Evolutionary conservation across 1,139 yeast species (phyloP).

Genomic region (Saccharomyces pastorianus): DNA sequence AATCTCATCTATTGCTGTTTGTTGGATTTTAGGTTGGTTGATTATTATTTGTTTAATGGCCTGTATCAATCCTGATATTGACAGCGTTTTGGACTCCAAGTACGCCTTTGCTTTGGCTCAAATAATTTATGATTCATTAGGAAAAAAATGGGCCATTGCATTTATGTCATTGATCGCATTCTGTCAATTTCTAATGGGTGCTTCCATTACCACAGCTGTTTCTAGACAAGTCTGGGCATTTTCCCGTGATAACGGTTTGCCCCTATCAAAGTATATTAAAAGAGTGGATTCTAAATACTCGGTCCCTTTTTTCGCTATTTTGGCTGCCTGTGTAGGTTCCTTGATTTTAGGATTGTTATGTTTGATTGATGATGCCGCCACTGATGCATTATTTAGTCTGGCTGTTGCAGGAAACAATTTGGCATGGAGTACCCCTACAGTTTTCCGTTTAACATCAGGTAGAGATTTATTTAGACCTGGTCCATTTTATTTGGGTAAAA

Average conservation of each 20-base stretch:
- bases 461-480: conserved; percentile 52
- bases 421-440: conserved; percentile 53
- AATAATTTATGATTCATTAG: conserved; percentile 55
- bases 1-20: conserved; percentile 44
- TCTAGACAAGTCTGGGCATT: conserved; percentile 48
- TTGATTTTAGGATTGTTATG: conserved; percentile 50
- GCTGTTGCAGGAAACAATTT: conserved; percentile 54
- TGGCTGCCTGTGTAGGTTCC: conserved; percentile 43
- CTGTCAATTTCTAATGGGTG: conserved; percentile 63
- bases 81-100: conserved; percentile 36
- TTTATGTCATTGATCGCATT: conserved; percentile 52
- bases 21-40: conserved; percentile 56
- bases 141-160: conserved; percentile 62
- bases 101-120: conserved; percentile 59
- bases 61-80: conserved; percentile 47
- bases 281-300: conserved; percentile 41
- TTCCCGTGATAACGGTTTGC: conserved; percentile 46
- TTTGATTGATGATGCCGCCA: conserved; percentile 52
- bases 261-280: conserved; percentile 41
- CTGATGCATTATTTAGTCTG: conserved; percentile 51
- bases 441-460: conserved; percentile 42
- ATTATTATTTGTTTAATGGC: conserved; percentile 49
- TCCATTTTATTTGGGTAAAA: conserved; percentile 50
- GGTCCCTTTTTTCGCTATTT: conserved; percentile 56
- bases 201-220: conserved; percentile 44